These are phyloP conservation scores for Yamadazyma conglobata DNA, from an alignment of 1,139 yeast genomes.

Conservation along the genomic window DNA sequence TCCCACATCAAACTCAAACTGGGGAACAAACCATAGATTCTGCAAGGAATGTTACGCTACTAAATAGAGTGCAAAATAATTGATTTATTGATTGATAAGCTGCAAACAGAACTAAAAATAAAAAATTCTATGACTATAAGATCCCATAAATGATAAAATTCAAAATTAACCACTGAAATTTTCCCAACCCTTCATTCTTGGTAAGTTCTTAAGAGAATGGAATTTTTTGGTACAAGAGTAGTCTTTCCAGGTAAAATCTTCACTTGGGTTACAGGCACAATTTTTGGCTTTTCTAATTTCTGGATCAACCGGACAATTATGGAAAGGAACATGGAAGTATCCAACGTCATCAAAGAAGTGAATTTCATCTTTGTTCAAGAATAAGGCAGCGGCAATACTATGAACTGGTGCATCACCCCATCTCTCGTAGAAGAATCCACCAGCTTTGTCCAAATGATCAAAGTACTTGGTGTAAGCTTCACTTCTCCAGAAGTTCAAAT, in stretches of 20 bases:
- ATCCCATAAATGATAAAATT: no score
- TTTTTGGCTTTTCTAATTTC: constrained; percentile 48
- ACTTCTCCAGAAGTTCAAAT: constrained; percentile 69
- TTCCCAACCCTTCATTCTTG: constrained; percentile 79
- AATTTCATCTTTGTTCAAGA: constrained; percentile 60
- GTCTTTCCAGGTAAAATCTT: constrained; percentile 83
- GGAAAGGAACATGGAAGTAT: constrained; percentile 74
- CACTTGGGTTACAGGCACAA: constrained; percentile 68
- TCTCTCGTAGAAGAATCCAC: constrained; percentile 87
- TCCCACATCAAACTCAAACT: no score
- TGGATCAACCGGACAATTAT: constrained; percentile 71
- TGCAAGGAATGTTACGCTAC: no score
- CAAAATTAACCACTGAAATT: constrained; percentile 38
- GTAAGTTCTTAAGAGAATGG: constrained; percentile 57
- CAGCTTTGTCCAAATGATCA: constrained; percentile 68
- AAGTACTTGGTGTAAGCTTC: constrained; percentile 68
- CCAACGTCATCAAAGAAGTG: constrained; percentile 85
- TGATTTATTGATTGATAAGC: no score
- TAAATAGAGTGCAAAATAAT: no score
- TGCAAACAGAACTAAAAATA: no score
- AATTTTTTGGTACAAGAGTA: constrained; percentile 81
- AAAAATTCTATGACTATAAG: no score
- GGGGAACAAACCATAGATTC: no score
- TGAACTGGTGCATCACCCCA: constrained; percentile 96
- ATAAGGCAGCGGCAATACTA: constrained; percentile 78